Conservation (phyloP, 345 rosid genomes). For the Rhizophora mangle region DNA sequence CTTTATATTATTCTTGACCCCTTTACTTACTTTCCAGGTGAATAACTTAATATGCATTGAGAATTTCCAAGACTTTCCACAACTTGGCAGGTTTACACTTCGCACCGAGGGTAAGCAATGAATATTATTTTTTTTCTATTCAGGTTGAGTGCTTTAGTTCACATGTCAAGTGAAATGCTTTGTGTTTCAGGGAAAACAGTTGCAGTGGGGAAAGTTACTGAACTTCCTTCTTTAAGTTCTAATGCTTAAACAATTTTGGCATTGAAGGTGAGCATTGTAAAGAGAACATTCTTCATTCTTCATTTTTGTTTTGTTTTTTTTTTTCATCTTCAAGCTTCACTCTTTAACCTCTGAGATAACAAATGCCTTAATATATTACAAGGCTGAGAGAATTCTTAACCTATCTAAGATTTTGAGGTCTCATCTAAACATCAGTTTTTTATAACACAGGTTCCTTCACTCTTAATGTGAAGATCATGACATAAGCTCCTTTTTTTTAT, state of each 20-base stretch:
- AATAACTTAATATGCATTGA: slow-evolving; percentile 78
- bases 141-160: neutral
- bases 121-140: neutral
- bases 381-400: no score
- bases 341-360: no score
- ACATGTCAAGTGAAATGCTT: slow-evolving; percentile 5
- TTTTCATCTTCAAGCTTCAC: no score
- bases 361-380: no score
- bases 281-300: neutral
- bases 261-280: slow-evolving; percentile 7
- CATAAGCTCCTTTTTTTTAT: no score
- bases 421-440: no score
- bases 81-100: slow-evolving; percentile 96
- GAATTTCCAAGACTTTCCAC: slow-evolving; percentile 76
- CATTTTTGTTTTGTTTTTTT: no score
- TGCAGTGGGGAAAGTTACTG: slow-evolving; percentile 45
- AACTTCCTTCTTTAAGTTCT: slow-evolving; percentile 28
- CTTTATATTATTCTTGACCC: neutral
- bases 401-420: no score
- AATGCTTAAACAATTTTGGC: slow-evolving; percentile 35
- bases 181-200: slow-evolving; percentile 39
- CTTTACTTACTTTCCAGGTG: slow-evolving; percentile 42
- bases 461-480: no score
- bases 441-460: no score
- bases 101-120: slow-evolving; percentile 80